Evolutionary conservation across 2,329 filamentous ascomycete genomes (phyloP).

Genomic region (Phialemonium atrogriseum): DNA sequence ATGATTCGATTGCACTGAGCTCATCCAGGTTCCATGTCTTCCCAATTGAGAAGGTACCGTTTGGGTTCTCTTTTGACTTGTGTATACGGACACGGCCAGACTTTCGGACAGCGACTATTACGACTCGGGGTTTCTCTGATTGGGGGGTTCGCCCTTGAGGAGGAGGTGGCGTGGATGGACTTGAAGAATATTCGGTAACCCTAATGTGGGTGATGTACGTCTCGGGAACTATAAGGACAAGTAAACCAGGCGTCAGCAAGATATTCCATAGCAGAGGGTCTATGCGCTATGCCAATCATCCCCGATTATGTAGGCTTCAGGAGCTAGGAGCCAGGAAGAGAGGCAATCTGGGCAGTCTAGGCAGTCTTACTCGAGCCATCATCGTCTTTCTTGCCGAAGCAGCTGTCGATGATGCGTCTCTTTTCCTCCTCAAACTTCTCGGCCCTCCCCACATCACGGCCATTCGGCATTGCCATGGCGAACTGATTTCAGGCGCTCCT

Average conservation of each 20-base stretch:
- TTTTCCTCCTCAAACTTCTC: conserved; percentile 97
- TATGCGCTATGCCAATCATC: no score
- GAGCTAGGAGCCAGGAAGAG: conserved; percentile 5
- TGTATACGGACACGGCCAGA: conserved; percentile 91
- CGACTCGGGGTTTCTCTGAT: conserved; percentile 80
- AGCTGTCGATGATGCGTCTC: conserved; percentile 85
- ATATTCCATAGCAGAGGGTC: no score
- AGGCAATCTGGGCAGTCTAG: conserved; percentile 5
- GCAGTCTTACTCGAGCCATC: conserved; percentile 78
- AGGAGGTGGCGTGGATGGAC: conserved; percentile 78
- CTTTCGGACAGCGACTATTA: conserved; percentile 87
- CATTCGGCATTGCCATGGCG: conserved; percentile 21
- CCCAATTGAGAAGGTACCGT: conserved; percentile 91
- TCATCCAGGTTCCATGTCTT: conserved; percentile 98
- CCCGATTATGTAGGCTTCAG: no score
- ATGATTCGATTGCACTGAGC: conserved; percentile 74
- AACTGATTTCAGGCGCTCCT: conserved; percentile 9
- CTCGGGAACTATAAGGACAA: conserved; percentile 55
- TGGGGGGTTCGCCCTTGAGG: conserved; percentile 61
- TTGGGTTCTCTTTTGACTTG: conserved; percentile 92
- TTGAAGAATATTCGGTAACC: conserved; percentile 76
- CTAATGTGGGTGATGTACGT: conserved; percentile 97
- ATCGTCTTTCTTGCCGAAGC: conserved; percentile 81
- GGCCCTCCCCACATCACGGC: conserved; percentile 42
- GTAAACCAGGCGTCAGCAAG: no score